These are phyloP conservation scores for Pulveroboletus sp. DNA, from an alignment of 1,284 basidiomycete species.

Conservation along the genomic window DNA sequence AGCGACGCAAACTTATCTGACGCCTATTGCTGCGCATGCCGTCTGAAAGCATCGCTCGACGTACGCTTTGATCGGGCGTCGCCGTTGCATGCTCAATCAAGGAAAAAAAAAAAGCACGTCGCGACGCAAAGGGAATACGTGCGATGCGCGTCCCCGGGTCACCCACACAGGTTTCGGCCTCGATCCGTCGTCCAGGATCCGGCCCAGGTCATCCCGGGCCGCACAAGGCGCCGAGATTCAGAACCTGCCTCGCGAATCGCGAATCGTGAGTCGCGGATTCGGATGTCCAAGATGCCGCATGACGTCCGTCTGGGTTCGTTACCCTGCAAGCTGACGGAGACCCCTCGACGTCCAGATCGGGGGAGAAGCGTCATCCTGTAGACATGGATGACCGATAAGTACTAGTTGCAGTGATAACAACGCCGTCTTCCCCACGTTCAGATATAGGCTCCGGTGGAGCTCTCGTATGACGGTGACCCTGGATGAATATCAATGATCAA, in stretches of 20 bases:
- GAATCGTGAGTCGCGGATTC: background rate
- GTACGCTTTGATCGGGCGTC: slow-evolving; percentile 6
- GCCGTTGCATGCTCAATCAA: slow-evolving; percentile 6
- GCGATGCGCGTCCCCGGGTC: background rate
- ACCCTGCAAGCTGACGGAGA: background rate
- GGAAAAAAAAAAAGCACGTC: background rate
- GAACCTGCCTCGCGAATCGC: background rate
- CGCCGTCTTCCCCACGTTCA: slow-evolving; percentile 5
- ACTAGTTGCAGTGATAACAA: background rate
- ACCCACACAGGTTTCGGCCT: background rate
- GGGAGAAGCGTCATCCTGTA: background rate
- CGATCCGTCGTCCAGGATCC: background rate
- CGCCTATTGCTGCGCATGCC: background rate
- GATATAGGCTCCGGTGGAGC: background rate
- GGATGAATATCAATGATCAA: slow-evolving; percentile 6
- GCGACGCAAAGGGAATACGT: background rate
- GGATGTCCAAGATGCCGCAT: background rate
- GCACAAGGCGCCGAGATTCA: background rate
- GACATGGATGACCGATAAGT: background rate
- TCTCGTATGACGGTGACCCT: slow-evolving; percentile 12
- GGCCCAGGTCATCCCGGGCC: slow-evolving; percentile 1
- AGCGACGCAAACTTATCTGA: background rate
- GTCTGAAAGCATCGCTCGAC: background rate
- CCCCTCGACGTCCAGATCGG: background rate
- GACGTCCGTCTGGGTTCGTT: background rate